Conservation (phyloP, 768 basidiomycete species). For the Amanita thiersii region DNA sequence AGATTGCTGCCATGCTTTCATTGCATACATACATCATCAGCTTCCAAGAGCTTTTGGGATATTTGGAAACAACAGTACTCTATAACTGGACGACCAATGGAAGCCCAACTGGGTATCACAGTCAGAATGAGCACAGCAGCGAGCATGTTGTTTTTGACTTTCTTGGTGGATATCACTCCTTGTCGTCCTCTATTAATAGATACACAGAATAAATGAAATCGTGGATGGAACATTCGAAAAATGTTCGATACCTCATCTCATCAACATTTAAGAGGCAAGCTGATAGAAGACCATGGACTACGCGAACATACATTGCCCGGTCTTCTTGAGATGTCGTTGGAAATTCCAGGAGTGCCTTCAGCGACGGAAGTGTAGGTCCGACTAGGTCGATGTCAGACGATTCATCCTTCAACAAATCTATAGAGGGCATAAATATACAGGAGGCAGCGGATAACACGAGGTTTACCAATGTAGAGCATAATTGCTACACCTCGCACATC, state of each 20-base stretch:
- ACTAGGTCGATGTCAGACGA: constrained; percentile 70
- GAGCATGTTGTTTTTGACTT: constrained; percentile 86
- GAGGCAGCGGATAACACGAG: not conserved
- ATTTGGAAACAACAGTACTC: constrained; percentile 85
- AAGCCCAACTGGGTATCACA: constrained; percentile 55
- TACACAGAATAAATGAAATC: constrained; percentile 2
- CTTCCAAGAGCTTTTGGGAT: constrained; percentile 67
- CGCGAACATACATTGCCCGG: constrained; percentile 45
- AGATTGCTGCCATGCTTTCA: not conserved
- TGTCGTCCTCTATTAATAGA: constrained; percentile 56
- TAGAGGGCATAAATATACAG: not conserved
- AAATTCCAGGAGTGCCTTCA: constrained; percentile 67
- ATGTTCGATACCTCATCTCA: constrained; percentile 87
- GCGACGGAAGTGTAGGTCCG: constrained; percentile 69
- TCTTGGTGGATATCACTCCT: constrained; percentile 67
- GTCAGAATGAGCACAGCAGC: constrained; percentile 83
- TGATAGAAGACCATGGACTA: constrained; percentile 79
- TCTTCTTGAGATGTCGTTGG: constrained; percentile 30
- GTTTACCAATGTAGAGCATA: constrained; percentile 71
- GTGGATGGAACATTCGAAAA: too few species aligned
- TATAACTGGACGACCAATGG: constrained; percentile 64
- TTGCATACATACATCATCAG: constrained; percentile 46
- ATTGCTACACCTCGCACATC: constrained; percentile 76
- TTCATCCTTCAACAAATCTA: constrained; percentile 85
- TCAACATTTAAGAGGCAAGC: constrained; percentile 82